phyloP scores from a whole-genome alignment of 371 early-diverging fungal genomes.

The Mucor sp. region DNA sequence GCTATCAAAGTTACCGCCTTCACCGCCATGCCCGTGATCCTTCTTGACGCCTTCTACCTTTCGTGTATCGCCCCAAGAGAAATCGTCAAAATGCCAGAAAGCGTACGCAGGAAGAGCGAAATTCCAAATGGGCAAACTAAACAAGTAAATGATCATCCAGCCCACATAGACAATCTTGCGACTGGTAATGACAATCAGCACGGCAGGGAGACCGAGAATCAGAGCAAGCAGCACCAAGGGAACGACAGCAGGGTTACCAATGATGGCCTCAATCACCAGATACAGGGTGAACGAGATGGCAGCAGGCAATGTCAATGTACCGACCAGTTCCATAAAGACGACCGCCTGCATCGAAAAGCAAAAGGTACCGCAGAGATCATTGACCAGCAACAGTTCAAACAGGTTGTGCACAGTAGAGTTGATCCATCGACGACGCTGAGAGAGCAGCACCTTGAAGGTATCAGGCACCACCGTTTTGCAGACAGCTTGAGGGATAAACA shows the following conservation, averaged over 20 bases:
- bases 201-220: constrained; percentile 82
- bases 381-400: constrained; percentile 81
- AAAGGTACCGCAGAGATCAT: constrained; percentile 88
- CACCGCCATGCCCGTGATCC: constrained; percentile 70
- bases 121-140: constrained; percentile 97
- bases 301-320: constrained; percentile 85
- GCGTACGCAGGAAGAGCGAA: constrained; percentile 96
- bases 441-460: constrained; percentile 77
- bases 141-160: constrained; percentile 95
- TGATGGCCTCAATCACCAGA: constrained; percentile 50
- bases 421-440: constrained; percentile 92
- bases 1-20: constrained; percentile 76
- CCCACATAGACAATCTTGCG: constrained; percentile 88
- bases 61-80: constrained; percentile 91
- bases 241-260: constrained; percentile 59
- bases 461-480: constrained; percentile 89
- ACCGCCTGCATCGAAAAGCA: constrained; percentile 93
- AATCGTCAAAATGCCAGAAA: constrained; percentile 99
- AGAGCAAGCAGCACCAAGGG: constrained; percentile 76
- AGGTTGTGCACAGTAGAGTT: constrained; percentile 91
- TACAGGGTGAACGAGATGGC: constrained; percentile 77
- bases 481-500: constrained; percentile 91
- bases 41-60: constrained; percentile 74
- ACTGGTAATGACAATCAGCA: constrained; percentile 89
- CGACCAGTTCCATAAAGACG: constrained; percentile 84